Evolutionary conservation across 495 filamentous ascomycete genomes (phyloP).

Genomic region (Daldinia childiae): DNA sequence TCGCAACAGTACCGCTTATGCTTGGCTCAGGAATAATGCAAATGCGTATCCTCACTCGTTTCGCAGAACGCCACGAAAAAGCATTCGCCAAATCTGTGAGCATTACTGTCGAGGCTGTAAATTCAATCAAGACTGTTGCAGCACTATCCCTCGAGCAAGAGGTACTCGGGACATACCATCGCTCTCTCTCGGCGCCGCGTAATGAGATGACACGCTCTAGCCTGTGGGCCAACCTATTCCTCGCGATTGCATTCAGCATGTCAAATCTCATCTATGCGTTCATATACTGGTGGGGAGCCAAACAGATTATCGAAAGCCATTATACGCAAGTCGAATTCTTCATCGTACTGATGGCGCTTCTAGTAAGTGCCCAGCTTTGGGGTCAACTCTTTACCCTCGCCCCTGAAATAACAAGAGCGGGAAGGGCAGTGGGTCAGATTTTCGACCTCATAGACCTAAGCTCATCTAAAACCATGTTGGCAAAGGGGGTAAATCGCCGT

Average conservation of each 20-base stretch:
- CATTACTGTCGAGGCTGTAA: slow-evolving; percentile 62
- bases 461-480: slow-evolving; percentile 42
- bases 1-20: slow-evolving; percentile 64
- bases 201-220: slow-evolving; percentile 61
- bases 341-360: slow-evolving; percentile 69
- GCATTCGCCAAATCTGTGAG: slow-evolving; percentile 61
- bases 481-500: slow-evolving; percentile 2
- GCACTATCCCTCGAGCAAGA: slow-evolving; percentile 60
- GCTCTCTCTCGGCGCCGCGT: slow-evolving; percentile 54
- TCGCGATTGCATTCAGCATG: slow-evolving; percentile 63
- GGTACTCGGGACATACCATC: slow-evolving; percentile 57
- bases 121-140: slow-evolving; percentile 64
- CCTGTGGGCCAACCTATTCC: slow-evolving; percentile 61
- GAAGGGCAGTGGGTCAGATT: slow-evolving; percentile 57
- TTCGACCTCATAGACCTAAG: slow-evolving; percentile 60
- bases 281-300: slow-evolving; percentile 74
- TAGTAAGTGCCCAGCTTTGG: slow-evolving; percentile 70
- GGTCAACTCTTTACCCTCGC: slow-evolving; percentile 73
- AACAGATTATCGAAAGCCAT: slow-evolving; percentile 62
- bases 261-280: slow-evolving; percentile 68
- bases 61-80: slow-evolving; percentile 68
- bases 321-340: slow-evolving; percentile 72
- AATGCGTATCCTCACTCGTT: slow-evolving; percentile 61
- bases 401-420: slow-evolving; percentile 68
- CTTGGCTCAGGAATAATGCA: slow-evolving; percentile 66